Evolutionary conservation across 1,284 basidiomycete genomes (phyloP).

Genomic region (Leccinum fuscescens): DNA sequence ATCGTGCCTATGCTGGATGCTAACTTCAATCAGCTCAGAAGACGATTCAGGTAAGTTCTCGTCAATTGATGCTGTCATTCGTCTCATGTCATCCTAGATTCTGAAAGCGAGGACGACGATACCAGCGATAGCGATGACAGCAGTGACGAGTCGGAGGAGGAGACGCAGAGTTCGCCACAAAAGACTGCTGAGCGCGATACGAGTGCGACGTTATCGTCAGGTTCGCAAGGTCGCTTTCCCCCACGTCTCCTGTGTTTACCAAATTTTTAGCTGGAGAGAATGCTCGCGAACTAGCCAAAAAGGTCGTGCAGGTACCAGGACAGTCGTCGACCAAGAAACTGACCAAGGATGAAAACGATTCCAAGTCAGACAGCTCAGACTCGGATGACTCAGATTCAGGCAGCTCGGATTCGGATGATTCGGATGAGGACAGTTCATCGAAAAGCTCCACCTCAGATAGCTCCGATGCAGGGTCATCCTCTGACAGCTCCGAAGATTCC

Average conservation of each 20-base stretch:
- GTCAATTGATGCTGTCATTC: not conserved
- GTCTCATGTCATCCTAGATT: constrained; percentile 16
- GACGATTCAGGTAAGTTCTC: constrained; percentile 29
- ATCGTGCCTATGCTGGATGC: constrained; percentile 14
- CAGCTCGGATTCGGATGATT: constrained; percentile 17
- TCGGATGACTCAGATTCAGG: constrained; percentile 12
- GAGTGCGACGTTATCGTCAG: constrained; percentile 34
- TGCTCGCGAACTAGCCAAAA: not conserved
- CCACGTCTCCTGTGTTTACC: constrained; percentile 8
- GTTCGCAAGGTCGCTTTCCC: constrained; percentile 12
- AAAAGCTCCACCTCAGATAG: constrained; percentile 10
- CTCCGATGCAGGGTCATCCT: constrained; percentile 18
- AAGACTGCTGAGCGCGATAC: constrained; percentile 29
- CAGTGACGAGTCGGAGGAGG: constrained; percentile 2
- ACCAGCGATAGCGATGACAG: not conserved
- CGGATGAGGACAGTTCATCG: constrained; percentile 6
- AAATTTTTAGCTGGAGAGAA: constrained; percentile 8
- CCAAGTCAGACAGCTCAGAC: constrained; percentile 27
- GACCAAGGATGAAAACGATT: constrained; percentile 21
- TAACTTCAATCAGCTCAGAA: constrained; percentile 24
- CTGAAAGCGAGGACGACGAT: constrained; percentile 10
- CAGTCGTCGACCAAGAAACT: not conserved
- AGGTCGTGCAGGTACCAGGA: not conserved
- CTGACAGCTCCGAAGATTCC: constrained; percentile 14
- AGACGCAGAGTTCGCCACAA: constrained; percentile 5